Evolutionary conservation across 192 early-diverging fungal genomes (phyloP), one percentile per base, ranked within the genome.

Genomic region (Podila horticola): DNA sequence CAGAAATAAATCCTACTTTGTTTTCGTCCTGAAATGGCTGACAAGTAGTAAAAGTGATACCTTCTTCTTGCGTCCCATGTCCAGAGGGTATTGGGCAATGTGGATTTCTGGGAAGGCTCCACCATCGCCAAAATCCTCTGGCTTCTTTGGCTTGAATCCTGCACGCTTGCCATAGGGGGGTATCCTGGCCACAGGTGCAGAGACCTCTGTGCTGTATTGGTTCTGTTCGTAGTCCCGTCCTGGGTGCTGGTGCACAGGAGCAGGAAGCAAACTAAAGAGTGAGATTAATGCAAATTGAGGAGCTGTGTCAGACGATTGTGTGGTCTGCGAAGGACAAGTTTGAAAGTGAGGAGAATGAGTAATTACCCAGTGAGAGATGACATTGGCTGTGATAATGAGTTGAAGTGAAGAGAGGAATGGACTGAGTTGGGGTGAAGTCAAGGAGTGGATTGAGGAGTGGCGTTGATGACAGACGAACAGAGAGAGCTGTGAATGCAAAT

Each of bases 61-160:
- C 34, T 74, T 85, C 65, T 91, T 92, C 69, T 91, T 92, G 10
- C 93, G 89, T 12, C 98, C 98, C 95, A 99, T 94, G 67, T 96
- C 95, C 36, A 96, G 84, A 15, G 98, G 98, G 69, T 97, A 98
- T 82, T 99, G 98, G 5, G 91, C 90, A 57, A 94, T 84, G 73
- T 92, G 91, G 66, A 97, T 93, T 84, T 99, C 98, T 29, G 98
- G 98, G 74, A 93, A 99, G 1, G 98, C 96, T 36, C 98, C 98
- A 38, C 98, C 98, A 85, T 97, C 95, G 66, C 95, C 97, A 91
- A 94, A 99, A 76, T 99, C 97, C 58, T 92, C 89, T 28, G 86
- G 75, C 19, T 88, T 91, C 68, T 91, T 89, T 67, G 97, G 97
- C 64, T 91, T 89, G 84, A 90, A 98, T 38, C 89, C 92, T 51